phyloP scores from a whole-genome alignment of 345 rosid genomes.

The Reutealis trisperma region DNA sequence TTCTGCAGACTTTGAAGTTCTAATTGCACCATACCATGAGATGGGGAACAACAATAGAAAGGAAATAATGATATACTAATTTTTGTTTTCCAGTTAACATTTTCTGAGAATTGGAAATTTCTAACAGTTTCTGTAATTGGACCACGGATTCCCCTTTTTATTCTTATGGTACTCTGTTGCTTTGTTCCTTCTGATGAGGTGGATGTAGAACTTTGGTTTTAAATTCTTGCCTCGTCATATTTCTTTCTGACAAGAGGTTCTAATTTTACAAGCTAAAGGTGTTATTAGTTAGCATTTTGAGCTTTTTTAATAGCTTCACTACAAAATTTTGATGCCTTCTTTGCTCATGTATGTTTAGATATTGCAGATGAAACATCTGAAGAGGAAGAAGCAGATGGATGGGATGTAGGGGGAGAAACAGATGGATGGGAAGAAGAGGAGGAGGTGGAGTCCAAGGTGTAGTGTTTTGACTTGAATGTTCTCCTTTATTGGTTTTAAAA shows the following conservation, averaged over 20 bases:
- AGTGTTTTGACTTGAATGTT: neutral
- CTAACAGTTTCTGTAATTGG: no score
- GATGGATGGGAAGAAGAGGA: slow-evolving; percentile 90
- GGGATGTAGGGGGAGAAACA: slow-evolving; percentile 61
- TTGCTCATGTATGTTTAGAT: neutral
- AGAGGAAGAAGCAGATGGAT: slow-evolving; percentile 58
- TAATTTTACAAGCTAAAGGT: neutral
- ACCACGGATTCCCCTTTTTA: no score
- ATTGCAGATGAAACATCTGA: slow-evolving; percentile 52
- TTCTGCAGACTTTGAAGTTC: no score
- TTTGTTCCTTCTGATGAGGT: neutral
- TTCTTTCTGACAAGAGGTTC: neutral
- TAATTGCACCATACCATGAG: neutral
- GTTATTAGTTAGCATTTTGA: neutral
- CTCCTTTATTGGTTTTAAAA: slow-evolving; percentile 5
- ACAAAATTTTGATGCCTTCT: neutral
- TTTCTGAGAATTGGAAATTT: no score
- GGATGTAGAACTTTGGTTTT: neutral
- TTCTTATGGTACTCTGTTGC: no score
- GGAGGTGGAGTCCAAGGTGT: slow-evolving; percentile 62
- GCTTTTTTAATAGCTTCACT: neutral
- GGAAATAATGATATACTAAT: no score
- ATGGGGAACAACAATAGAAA: no score
- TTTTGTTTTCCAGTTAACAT: no score
- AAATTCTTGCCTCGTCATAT: neutral